These are phyloP conservation scores for Gossypium rotundifolium DNA, from an alignment of 345 rosid genomes.

Conservation along the genomic window DNA sequence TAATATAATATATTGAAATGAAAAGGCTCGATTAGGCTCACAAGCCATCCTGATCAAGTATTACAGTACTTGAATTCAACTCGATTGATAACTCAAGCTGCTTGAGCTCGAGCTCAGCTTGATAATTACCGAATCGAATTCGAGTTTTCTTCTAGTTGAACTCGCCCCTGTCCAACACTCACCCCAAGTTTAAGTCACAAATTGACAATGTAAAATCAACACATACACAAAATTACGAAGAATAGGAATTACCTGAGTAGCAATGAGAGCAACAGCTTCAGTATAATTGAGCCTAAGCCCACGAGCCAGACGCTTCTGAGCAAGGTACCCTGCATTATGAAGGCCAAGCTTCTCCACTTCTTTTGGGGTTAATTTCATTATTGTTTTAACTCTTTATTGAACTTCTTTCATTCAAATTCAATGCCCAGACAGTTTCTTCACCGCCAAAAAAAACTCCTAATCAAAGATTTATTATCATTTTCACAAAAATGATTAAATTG, in stretches of 20 bases:
- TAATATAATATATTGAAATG: too few species aligned
- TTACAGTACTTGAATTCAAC: too few species aligned
- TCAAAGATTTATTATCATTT: neutral
- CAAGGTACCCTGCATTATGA: conserved; percentile 82
- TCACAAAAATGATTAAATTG: neutral
- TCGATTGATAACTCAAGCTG: too few species aligned
- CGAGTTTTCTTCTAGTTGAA: too few species aligned
- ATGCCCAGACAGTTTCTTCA: neutral
- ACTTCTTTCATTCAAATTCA: conserved; percentile 2
- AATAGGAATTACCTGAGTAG: conserved; percentile 55
- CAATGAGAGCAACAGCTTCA: conserved; percentile 84
- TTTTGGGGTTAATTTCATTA: conserved; percentile 68
- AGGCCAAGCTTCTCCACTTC: conserved; percentile 81
- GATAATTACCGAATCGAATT: too few species aligned
- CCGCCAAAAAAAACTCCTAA: neutral
- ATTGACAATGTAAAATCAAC: neutral
- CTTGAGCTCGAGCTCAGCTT: too few species aligned
- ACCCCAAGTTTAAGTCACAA: neutral
- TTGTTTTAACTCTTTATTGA: neutral
- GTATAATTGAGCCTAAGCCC: conserved; percentile 77
- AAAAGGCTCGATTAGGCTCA: too few species aligned
- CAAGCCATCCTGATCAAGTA: too few species aligned
- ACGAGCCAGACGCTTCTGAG: conserved; percentile 97
- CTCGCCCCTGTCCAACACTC: neutral
- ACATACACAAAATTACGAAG: neutral